Conservation (phyloP, 192 early-diverging fungal genomes). For the Podila epicladia region DNA sequence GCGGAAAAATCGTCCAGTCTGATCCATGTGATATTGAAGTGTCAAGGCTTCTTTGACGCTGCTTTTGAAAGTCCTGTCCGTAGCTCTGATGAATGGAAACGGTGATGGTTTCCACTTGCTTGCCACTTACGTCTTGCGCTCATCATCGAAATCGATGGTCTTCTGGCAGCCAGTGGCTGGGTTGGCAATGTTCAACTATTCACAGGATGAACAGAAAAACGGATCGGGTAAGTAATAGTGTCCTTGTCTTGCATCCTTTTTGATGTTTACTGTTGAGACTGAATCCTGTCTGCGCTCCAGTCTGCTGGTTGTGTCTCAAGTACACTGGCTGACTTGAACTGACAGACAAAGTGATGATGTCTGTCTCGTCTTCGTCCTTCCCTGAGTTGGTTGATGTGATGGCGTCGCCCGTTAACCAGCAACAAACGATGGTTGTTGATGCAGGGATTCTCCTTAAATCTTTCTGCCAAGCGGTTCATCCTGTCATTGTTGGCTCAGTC, state of each 20-base stretch:
- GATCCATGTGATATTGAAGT: too few relatives aligned
- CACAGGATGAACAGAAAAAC: constrained; percentile 29
- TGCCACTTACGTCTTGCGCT: constrained; percentile 81
- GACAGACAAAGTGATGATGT: too few relatives aligned
- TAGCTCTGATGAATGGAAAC: not conserved
- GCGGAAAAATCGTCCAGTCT: too few relatives aligned
- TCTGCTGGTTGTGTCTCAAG: not conserved
- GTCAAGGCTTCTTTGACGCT: too few relatives aligned
- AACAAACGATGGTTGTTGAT: too few relatives aligned
- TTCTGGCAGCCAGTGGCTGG: constrained; percentile 99
- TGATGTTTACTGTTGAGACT: not conserved
- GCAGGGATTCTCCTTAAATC: too few relatives aligned
- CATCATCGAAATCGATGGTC: constrained; percentile 97
- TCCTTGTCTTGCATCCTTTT: constrained; percentile 7
- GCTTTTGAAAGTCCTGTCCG: not conserved
- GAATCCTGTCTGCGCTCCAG: not conserved
- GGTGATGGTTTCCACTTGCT: not conserved
- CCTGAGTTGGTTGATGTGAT: too few relatives aligned
- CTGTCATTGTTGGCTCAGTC: not conserved
- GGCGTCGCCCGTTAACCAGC: too few relatives aligned
- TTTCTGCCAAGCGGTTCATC: not conserved
- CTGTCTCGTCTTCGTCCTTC: too few relatives aligned
- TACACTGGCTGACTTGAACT: too few relatives aligned
- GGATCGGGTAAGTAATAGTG: constrained; percentile 4
- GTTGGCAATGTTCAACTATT: constrained; percentile 98